phyloP scores from a whole-genome alignment of 2,329 filamentous ascomycete genomes.

The Chalaropsis thielavioides region DNA sequence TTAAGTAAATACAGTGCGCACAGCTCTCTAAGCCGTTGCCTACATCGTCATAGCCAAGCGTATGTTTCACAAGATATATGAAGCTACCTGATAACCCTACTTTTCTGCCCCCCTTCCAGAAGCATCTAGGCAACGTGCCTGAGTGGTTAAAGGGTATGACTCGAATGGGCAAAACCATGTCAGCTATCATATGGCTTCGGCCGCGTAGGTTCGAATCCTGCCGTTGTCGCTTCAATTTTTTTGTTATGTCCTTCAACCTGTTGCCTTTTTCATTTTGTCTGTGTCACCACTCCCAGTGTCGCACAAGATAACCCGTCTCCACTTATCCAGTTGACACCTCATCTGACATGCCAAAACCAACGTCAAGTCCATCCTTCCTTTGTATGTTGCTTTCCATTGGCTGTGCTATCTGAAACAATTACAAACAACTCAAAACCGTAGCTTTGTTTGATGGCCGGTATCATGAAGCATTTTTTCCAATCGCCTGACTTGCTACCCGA shows the following conservation, averaged over 20 bases:
- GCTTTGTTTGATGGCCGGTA: conserved; percentile 16
- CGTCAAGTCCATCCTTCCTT: not conserved
- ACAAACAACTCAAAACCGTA: not conserved
- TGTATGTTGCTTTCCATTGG: not conserved
- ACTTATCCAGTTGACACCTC: not conserved
- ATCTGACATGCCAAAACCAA: not conserved
- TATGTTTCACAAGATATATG: not conserved
- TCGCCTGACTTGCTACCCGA: not conserved
- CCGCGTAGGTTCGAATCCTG: conserved; percentile 15
- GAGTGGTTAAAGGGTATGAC: conserved; percentile 17
- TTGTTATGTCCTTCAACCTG: not conserved
- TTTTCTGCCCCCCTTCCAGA: not conserved
- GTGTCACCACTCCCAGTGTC: not conserved
- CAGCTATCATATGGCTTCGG: conserved; percentile 16
- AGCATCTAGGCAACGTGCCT: conserved; percentile 13
- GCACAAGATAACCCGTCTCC: not conserved
- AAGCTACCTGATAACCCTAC: not conserved
- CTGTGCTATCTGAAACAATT: not conserved
- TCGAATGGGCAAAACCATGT: conserved; percentile 8
- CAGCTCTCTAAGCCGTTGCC: too few relatives aligned
- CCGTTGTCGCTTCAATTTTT: conserved; percentile 10
- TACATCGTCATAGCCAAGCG: not conserved
- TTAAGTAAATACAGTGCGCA: too few relatives aligned
- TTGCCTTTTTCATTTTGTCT: too few relatives aligned
- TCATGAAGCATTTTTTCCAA: not conserved